Base-by-base conservation (phyloP, 2,329 filamentous ascomycete genomes). In the Calonectria multiphialidica region DNA sequence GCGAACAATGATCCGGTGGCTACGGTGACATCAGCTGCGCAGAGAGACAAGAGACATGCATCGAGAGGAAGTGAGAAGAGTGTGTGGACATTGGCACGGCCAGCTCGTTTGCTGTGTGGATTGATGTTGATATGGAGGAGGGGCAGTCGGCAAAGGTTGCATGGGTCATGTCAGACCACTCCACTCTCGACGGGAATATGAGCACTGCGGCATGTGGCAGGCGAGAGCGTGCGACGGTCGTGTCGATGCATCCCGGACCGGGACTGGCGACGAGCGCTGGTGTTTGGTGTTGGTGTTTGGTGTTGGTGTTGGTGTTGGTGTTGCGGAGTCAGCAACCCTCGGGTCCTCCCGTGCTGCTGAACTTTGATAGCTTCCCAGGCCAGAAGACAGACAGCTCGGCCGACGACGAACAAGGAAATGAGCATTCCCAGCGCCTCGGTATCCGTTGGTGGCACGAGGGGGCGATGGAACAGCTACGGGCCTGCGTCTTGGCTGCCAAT, bases 1-100 rank as follows among this genome's bases (percentile, higher is more conserved):
- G 53, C 49, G 42, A 44, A 16, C 9, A 47, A 63, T 67, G 69
- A 63, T 47, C 47, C 23, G 40, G 55, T 63, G 68, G 68, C 63
- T 55, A 49, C 49, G 3, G 37, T n/a, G 42, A 18, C 40, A 42
- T 42, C 28, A 37, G 37, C 45, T 53, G 18, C 16, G 35, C 28
- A 30, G 5, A 37, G 35, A 15, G 35, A 15, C 35, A 37, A 37
- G 35, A 37, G 35, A 37, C 35, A 37, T 10, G 35, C 35, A 37
- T n/a, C n/a, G 35, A 15, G 35, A 30, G 28, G 28, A 8, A 30
- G 28, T 30, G 28, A 2, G 8, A 8, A 30, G 28, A 8, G 8
- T 30, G 28, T 5, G 28, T 5, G 28, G 8, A 8, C 28, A 30
- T 30, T 30, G 28, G 10, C 35, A 37, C 12, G 5, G 35, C 35